Conservation (phyloP, 1,139 yeast species). For the Pichia sorboxylosa region DNA sequence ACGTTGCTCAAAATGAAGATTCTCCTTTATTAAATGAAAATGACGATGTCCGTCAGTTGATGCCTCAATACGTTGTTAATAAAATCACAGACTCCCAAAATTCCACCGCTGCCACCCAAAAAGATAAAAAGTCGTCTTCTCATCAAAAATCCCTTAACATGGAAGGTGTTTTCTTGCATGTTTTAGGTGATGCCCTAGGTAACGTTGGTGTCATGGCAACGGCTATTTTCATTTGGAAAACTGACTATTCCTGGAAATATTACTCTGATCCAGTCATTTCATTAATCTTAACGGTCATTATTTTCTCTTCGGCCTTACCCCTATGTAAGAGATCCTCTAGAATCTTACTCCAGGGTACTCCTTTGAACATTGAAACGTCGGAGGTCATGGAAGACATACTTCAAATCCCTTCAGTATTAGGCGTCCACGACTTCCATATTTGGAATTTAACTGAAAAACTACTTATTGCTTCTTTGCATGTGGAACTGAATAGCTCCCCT, state of each 20-base stretch:
- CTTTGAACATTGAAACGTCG: conserved; percentile 67
- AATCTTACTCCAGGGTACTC: conserved; percentile 87
- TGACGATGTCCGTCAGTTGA: conserved; percentile 21
- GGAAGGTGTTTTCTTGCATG: conserved; percentile 96
- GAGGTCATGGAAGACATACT: conserved; percentile 59
- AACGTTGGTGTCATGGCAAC: conserved; percentile 86
- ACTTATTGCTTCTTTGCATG: conserved; percentile 80
- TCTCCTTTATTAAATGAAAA: background rate
- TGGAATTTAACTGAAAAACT: conserved; percentile 92
- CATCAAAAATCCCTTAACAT: conserved; percentile 62
- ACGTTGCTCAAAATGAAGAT: background rate
- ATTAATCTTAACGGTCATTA: conserved; percentile 72
- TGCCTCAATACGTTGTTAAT: conserved; percentile 24
- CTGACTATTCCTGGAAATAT: conserved; percentile 77
- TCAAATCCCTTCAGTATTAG: conserved; percentile 59
- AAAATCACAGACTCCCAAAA: conserved; percentile 10
- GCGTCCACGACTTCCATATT: conserved; percentile 89
- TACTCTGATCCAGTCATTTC: conserved; percentile 83
- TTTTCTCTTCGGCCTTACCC: conserved; percentile 86
- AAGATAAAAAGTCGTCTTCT: background rate
- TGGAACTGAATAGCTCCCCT: conserved; percentile 57
- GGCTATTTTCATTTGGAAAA: conserved; percentile 88
- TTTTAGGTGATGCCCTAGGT: conserved; percentile 91
- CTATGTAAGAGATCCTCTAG: conserved; percentile 78
- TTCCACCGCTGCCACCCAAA: background rate